Percentiles rank a stretch among this genome's conserved stretches.
phyloP scores from a whole-genome alignment of 2,329 filamentous ascomycete genomes.

The Penicillium carneum region DNA sequence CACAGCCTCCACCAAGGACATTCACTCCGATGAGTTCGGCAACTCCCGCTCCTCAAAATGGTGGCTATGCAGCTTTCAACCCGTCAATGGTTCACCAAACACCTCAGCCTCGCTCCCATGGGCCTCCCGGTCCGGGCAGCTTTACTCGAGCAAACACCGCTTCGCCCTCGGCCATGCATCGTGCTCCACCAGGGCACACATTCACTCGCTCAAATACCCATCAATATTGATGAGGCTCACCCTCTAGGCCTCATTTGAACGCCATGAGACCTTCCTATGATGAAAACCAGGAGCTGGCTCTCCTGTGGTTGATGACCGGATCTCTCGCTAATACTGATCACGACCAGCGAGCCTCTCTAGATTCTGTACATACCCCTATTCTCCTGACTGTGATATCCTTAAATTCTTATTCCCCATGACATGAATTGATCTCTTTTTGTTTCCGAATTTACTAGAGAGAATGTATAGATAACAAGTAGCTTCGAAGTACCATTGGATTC shows the following conservation, averaged over 20 bases:
- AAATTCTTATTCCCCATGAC: conserved; percentile 1
- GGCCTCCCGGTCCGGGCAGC: conserved; percentile 24
- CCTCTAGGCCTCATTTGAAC: background rate
- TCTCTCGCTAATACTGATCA: conserved; percentile 27
- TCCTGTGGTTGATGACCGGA: conserved; percentile 38
- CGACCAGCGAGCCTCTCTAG: conserved; percentile 26
- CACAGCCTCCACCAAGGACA: conserved; percentile 20
- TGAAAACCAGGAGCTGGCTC: conserved; percentile 37
- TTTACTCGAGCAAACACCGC: conserved; percentile 32
- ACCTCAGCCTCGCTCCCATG: conserved; percentile 17
- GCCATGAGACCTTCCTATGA: conserved; percentile 28
- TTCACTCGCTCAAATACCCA: conserved; percentile 38
- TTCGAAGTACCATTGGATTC: background rate
- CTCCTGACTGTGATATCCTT: conserved; percentile 17
- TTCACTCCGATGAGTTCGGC: conserved; percentile 27
- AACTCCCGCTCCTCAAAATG: conserved; percentile 22
- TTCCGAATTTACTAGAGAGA: background rate
- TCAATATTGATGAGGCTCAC: conserved; percentile 24
- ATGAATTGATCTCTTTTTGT: background rate
- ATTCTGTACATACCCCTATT: conserved; percentile 28
- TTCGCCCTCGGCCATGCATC: conserved; percentile 35
- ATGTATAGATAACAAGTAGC: background rate
- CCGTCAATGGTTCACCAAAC: conserved; percentile 24
- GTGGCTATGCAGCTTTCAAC: conserved; percentile 37
- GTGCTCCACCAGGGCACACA: conserved; percentile 30